Base-by-base conservation (phyloP, 2,329 filamentous ascomycete species). In the Tolypocladium sp. region DNA sequence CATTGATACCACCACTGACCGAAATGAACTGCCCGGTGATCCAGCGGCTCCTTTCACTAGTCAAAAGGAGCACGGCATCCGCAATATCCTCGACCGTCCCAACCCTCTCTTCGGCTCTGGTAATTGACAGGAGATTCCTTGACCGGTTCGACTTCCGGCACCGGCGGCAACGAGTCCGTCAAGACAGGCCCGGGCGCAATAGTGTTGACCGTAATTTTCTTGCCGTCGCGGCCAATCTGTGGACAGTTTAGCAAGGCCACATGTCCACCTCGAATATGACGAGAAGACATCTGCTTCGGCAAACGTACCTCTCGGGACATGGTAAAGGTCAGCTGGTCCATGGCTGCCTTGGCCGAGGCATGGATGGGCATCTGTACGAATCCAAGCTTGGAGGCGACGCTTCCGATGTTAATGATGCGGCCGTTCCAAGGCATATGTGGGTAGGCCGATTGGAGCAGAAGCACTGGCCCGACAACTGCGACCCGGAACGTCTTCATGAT, bases 11-110 rank as follows among this genome's bases (percentile, higher is more conserved):
- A 30, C 62, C 61, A 44, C 63, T 64, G 22, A 58, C 62, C 1
- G 63, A 65, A 37, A 65, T 64, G 27, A 61, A 63, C 38, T 64
- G 61, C 10, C 59, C 62, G 3, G 63, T 64, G 37, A 65, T 63
- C 63, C 62, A 65, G 37, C 62, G 62, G 17, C 59, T 60, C 57
- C 63, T 64, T 27, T 65, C 62, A 33, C 57, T 61, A 1, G 58
- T 54, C 51, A 65, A 44, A 12, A 63, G 57, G 13, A 65, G 46
- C 2, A 58, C 60, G 5, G 58, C 55, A 38, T 57, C 55, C 4
- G 37, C 12, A 33, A 52, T 41, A 41, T 13, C 41, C 44, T 35
- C 42, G 4, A 46, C 42, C 4, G 42, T 46, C 10, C 42, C 42
- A 13, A 46, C 3, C 12, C 42, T 46, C 42, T 25, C 42, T 25